Conservation (phyloP, 2,329 filamentous ascomycete species). For the Penicillium griseofulvum region DNA sequence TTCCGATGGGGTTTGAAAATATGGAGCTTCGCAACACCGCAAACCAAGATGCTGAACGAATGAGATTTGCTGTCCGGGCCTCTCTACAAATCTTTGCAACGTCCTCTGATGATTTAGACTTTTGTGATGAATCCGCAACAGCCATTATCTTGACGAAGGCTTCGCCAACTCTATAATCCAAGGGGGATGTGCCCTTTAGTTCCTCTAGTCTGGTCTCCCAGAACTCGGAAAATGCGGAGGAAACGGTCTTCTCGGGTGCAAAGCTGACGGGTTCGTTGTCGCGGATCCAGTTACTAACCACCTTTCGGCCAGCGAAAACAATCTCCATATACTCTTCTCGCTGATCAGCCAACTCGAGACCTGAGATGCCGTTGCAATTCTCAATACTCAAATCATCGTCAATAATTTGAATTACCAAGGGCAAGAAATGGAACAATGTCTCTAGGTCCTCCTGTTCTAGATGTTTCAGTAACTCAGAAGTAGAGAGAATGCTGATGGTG, state of each 20-base stretch:
- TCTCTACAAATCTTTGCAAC: slow-evolving; percentile 36
- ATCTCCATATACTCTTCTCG: slow-evolving; percentile 55
- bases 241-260: slow-evolving; percentile 19
- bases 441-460: slow-evolving; percentile 35
- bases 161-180: slow-evolving; percentile 41
- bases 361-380: slow-evolving; percentile 55
- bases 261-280: slow-evolving; percentile 20
- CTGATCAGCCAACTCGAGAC: slow-evolving; percentile 46
- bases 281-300: slow-evolving; percentile 47
- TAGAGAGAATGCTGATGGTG: slow-evolving; percentile 57
- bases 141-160: slow-evolving; percentile 42
- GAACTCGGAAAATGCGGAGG: slow-evolving; percentile 25
- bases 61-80: slow-evolving; percentile 40
- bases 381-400: slow-evolving; percentile 60
- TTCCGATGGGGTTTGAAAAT: slow-evolving; percentile 47
- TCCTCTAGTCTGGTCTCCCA: slow-evolving; percentile 39
- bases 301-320: slow-evolving; percentile 50
- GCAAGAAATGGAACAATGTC: slow-evolving; percentile 51
- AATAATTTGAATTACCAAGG: slow-evolving; percentile 55
- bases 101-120: slow-evolving; percentile 30
- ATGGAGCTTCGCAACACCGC: slow-evolving; percentile 51
- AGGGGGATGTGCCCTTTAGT: slow-evolving; percentile 30
- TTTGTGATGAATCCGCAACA: slow-evolving; percentile 28
- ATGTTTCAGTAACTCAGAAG: slow-evolving; percentile 34
- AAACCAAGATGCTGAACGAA: slow-evolving; percentile 50